These are phyloP conservation scores for Eucalyptus coolabah DNA, from an alignment of 345 rosid species.

Conservation along the genomic window DNA sequence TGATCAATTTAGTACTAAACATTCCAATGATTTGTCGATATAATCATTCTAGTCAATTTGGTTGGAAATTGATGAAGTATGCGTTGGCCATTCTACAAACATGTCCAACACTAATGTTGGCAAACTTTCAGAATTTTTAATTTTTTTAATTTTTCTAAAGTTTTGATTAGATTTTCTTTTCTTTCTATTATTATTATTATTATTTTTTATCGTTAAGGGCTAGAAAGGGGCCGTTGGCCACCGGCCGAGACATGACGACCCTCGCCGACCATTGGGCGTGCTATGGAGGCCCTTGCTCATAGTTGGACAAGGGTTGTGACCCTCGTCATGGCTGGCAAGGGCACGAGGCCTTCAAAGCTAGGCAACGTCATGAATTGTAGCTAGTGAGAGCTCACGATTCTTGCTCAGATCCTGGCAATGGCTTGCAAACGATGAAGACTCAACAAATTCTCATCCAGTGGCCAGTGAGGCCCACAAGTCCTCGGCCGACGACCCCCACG, in stretches of 20 bases:
- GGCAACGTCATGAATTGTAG: background rate
- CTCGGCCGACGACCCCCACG: background rate
- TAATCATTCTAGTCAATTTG: background rate
- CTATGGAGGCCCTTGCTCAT: no score
- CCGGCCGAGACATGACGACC: background rate
- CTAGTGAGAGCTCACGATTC: background rate
- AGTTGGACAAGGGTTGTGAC: background rate
- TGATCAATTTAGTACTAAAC: no score
- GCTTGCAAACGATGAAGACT: background rate
- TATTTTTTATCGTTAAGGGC: background rate
- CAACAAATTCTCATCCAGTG: background rate
- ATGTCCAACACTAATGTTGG: background rate
- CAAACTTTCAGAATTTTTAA: no score
- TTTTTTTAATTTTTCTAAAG: no score
- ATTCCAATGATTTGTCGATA: no score
- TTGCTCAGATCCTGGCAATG: background rate
- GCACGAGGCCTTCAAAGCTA: background rate
- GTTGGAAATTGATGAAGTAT: no score
- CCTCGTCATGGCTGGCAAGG: fast-evolving
- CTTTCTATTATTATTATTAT: no score
- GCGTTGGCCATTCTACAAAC: fast-evolving
- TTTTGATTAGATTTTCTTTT: no score
- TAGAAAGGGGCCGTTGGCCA: background rate
- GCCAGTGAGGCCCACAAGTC: background rate
- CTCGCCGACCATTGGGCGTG: background rate